Evolutionary conservation across 805 yeast genomes (phyloP), one percentile per base, ranked within the genome.

Genomic region (Myxozyma neglecta): DNA sequence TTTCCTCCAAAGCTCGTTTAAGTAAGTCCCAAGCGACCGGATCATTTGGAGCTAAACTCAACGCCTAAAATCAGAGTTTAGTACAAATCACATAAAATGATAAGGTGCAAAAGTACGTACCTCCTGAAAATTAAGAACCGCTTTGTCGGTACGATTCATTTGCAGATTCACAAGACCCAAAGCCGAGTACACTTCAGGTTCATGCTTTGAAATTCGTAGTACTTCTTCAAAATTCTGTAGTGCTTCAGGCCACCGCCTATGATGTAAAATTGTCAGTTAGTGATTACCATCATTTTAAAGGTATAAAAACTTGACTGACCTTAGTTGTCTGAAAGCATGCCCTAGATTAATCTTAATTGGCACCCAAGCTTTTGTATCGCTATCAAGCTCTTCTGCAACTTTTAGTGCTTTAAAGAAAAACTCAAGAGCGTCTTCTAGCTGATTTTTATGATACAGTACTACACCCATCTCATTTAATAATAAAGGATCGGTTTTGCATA

Each of bases 401-500:
- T 81, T 79, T 48, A 89, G 74, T 0, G 97, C 97, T 68, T 84
- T 85, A 48, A 80, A 78, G 69, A 92, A 83, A 70, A 80, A 88
- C 32, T 78, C 74, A 71, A 90, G 94, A 0, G 97, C 94, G 64
- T 80, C 84, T 11, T 74, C 71, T 34, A 87, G 78, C 58, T 89
- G 88, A 62, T 80, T 79, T 69, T 84, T 86, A 72, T 93, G 92
- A 72, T 89, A 94, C 69, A 85, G 80, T n/a, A 92, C 83, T 1
- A 94, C 98, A 4, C 97, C 99, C 72, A 93, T 76, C 72, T 94
- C 99, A 73, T 94, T 94, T 64, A 94, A 78, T 48, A 94, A 75
- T 53, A 93, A 75, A 2, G 99, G 98, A 73, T 94, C 99, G 3
- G 83, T 79, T 24, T 88, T 85, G 73, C 97, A 92, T 1, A 91